Base-by-base conservation (phyloP, 495 filamentous ascomycete species). In the Trichodelitschia bisporula region DNA sequence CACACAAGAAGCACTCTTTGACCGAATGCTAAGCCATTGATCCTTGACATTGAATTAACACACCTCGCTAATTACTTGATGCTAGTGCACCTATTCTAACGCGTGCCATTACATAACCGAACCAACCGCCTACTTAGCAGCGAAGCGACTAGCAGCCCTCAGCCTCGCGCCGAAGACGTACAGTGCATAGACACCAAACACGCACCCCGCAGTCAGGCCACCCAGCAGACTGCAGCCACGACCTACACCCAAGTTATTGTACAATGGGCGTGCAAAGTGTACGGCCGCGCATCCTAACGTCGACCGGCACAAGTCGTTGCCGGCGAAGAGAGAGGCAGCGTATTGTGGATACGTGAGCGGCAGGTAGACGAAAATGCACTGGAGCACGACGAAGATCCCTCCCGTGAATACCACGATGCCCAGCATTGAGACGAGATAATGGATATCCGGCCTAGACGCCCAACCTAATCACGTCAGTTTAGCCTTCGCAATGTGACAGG, bases 331-430 rank as follows among this genome's bases (percentile, higher is more conserved):
- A 28, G 47, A 54, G 1, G 66, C 65, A 10, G 65, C 62, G 38
- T 72, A 72, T 34, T 56, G 51, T 12, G 66, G 66, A 40, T 72
- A 72, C 2, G 51, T 56, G 3, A 69, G 38, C 0, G 66, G 62
- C 14, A 74, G 53, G 44, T 72, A 70, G 15, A 67, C 39, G 45
- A 74, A 71, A 30, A 72, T 52, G 49, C 59, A 62, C 42, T 71
- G 66, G 49, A 65, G 55, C 20, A 62, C 34, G 34, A 57, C 44
- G 38, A 62, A 62, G 1, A 60, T 47, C 15, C 46, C 53, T 0
- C 47, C 50, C n/a, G 48, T 55, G 44, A 64, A 63, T 36, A 68
- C 52, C 2, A 46, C 47, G 16, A 67, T 55, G 12, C 64, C 67
- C 11, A 72, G 56, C 0, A 62, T 57, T 1, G 54, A 51, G 9